Percentiles rank a stretch among this genome's conserved stretches.
Evolutionary conservation across 805 yeast species (phyloP).

Genomic region (Nakazawaea sp.): DNA sequence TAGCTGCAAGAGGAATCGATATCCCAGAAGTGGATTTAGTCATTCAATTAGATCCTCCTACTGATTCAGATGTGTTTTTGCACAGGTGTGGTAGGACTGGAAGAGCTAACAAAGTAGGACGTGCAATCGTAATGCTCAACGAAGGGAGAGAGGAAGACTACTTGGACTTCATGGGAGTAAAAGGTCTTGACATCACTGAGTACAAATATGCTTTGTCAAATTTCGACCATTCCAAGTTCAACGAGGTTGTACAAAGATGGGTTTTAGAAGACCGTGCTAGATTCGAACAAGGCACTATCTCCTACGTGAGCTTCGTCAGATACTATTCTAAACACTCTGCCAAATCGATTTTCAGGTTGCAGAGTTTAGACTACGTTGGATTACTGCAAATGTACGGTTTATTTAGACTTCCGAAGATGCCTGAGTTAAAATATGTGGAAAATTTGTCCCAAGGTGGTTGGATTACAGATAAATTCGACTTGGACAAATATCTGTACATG

Average conservation of each 20-base stretch:
- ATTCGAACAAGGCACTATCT: constrained; percentile 72
- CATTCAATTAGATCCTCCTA: constrained; percentile 91
- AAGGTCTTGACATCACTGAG: constrained; percentile 45
- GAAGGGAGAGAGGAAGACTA: constrained; percentile 77
- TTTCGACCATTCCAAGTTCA: constrained; percentile 20
- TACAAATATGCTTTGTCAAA: constrained; percentile 15
- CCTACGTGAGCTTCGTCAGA: constrained; percentile 78
- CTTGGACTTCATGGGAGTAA: constrained; percentile 72
- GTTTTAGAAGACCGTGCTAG: constrained; percentile 66
- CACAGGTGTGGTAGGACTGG: constrained; percentile 97
- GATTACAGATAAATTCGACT: constrained; percentile 49
- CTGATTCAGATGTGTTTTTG: constrained; percentile 83
- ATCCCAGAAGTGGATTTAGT: constrained; percentile 93
- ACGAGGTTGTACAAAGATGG: constrained; percentile 38
- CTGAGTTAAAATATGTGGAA: constrained; percentile 60
- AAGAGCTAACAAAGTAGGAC: constrained; percentile 80
- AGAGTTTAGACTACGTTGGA: constrained; percentile 62
- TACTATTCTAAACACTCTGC: constrained; percentile 88
- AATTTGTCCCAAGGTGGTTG: constrained; percentile 68
- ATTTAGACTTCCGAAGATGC: constrained; percentile 87
- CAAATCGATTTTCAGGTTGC: constrained; percentile 75
- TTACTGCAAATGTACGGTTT: constrained; percentile 75
- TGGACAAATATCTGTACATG: constrained; percentile 59
- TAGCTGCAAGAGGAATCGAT: constrained; percentile 97
- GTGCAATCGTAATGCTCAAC: constrained; percentile 67